Conservation (phyloP, 768 basidiomycete species). For the Phallus indusiatus region DNA sequence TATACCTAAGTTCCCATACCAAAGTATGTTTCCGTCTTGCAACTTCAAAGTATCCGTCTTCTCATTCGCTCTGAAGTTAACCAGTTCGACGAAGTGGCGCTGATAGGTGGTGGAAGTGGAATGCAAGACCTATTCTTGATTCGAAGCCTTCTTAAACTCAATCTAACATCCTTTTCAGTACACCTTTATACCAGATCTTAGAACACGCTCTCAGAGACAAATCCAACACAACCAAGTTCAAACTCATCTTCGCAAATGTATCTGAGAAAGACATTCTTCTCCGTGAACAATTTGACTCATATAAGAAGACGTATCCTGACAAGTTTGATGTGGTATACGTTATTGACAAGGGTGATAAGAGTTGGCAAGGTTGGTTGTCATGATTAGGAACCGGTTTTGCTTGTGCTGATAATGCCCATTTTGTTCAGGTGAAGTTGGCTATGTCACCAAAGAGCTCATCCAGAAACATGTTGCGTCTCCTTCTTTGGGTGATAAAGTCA, state of each 20-base stretch:
- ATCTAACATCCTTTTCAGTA: slow-evolving; percentile 31
- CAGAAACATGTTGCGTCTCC: slow-evolving; percentile 62
- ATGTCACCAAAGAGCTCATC: slow-evolving; percentile 62
- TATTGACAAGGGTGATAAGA: slow-evolving; percentile 67
- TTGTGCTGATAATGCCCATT: slow-evolving; percentile 1
- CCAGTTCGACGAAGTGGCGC: slow-evolving; percentile 74
- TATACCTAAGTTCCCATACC: slow-evolving; percentile 78
- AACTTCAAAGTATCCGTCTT: neutral
- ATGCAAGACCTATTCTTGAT: slow-evolving; percentile 42
- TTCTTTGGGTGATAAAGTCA: slow-evolving; percentile 64
- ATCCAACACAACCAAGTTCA: slow-evolving; percentile 89
- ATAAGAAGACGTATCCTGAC: slow-evolving; percentile 59
- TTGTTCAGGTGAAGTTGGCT: slow-evolving; percentile 55
- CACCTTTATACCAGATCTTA: slow-evolving; percentile 78
- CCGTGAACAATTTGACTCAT: slow-evolving; percentile 61
- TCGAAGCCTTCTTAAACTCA: slow-evolving; percentile 1
- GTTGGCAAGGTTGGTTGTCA: slow-evolving; percentile 40
- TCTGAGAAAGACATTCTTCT: slow-evolving; percentile 87
- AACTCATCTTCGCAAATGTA: slow-evolving; percentile 83
- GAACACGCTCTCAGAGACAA: slow-evolving; percentile 63
- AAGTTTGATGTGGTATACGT: slow-evolving; percentile 79
- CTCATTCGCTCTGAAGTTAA: slow-evolving; percentile 41
- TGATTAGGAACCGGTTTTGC: neutral
- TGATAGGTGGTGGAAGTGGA: slow-evolving; percentile 92
- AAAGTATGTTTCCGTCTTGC: slow-evolving; percentile 35